These are phyloP conservation scores for Phytophthora constricta DNA, from an alignment of 352 stramenopile species.

Conservation along the genomic window DNA sequence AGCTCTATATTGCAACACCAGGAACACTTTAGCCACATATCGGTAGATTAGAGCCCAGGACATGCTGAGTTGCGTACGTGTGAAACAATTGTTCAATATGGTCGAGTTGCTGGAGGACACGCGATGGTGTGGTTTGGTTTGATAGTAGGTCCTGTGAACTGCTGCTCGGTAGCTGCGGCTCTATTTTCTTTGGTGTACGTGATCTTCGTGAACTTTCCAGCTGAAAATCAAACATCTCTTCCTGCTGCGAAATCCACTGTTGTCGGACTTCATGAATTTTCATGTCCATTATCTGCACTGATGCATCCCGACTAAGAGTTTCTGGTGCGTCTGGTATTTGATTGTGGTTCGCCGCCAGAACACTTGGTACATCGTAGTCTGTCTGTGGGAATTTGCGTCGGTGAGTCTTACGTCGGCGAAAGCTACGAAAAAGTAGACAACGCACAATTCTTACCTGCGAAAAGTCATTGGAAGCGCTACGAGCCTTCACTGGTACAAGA, in stretches of 20 bases:
- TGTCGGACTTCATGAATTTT: slow-evolving; percentile 6
- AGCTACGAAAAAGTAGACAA: neutral
- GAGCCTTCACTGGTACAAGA: slow-evolving; percentile 10
- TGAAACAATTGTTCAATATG: slow-evolving; percentile 9
- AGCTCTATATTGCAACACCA: slow-evolving; percentile 4
- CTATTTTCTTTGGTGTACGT: neutral
- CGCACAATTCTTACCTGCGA: neutral
- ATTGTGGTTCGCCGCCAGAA: slow-evolving; percentile 4
- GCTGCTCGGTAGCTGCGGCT: neutral
- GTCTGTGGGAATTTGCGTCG: slow-evolving; percentile 4
- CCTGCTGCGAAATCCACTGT: slow-evolving; percentile 13
- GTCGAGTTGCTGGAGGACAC: slow-evolving; percentile 9
- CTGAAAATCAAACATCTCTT: slow-evolving; percentile 6
- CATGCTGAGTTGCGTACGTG: neutral
- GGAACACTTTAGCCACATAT: neutral
- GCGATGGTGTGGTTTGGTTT: neutral
- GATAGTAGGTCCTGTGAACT: neutral
- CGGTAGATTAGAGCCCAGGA: neutral
- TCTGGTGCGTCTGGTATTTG: slow-evolving; percentile 1
- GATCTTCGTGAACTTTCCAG: neutral
- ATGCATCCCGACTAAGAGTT: neutral
- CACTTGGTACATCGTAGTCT: slow-evolving; percentile 12
- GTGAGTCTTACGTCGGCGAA: neutral
- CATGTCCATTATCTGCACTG: neutral
- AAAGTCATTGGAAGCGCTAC: neutral